Percentiles rank a stretch among this genome's conserved stretches.
These are phyloP conservation scores for Micractinium conductrix DNA, from an alignment of 139 green algal species.

Conservation along the genomic window DNA sequence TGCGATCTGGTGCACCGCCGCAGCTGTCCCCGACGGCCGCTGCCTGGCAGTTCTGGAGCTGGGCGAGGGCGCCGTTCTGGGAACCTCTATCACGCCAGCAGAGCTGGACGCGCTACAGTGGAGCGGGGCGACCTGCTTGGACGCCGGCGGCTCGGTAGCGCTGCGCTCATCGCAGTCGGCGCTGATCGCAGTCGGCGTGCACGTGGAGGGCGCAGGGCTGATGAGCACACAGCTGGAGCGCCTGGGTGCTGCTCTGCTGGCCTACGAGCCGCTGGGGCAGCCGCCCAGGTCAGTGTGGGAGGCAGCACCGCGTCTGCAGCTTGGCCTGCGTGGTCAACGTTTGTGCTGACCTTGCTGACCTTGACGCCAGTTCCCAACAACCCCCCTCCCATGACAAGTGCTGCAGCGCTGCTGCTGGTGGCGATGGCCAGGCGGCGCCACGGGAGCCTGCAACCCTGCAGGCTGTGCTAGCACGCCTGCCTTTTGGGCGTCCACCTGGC, in stretches of 20 bases:
- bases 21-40: background rate
- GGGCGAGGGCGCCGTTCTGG: background rate
- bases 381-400: background rate
- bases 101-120: constrained; percentile 8
- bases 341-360: no score
- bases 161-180: background rate
- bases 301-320: background rate
- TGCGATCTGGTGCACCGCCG: background rate
- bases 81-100: background rate
- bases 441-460: background rate
- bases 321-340: background rate
- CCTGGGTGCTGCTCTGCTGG: background rate
- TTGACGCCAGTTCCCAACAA: background rate
- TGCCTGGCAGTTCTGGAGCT: constrained; percentile 3
- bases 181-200: background rate
- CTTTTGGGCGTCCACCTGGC: background rate
- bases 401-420: background rate
- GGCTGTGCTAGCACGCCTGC: background rate
- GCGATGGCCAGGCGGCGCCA: background rate
- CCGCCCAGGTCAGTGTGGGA: background rate
- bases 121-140: background rate
- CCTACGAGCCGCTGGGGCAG: constrained; percentile 1
- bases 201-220: background rate
- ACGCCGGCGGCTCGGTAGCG: background rate
- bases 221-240: background rate